Base-by-base conservation (phyloP, 83 land plant genomes). In the Picea engelmannii region DNA sequence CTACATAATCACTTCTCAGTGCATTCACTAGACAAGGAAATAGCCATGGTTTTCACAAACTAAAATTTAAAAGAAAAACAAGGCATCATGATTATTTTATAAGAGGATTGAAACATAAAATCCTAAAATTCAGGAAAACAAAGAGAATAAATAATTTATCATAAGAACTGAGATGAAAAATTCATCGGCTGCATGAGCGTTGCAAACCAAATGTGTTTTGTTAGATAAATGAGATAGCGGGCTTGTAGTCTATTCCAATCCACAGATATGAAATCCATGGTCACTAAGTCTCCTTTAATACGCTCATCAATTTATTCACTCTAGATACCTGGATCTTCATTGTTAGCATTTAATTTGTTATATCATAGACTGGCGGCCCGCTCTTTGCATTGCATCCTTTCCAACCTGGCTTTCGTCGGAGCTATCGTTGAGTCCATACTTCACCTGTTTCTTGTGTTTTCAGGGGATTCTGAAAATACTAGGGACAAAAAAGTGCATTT, bases 181-280 rank as follows among this genome's bases (percentile, higher is more conserved):
- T 90, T 93, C 91, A 87, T 84, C 5, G 89, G 90, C 69, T 93
- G 91, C 93, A 93, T 91, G 49, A 93, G 80, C 80, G 84, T 86
- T 83, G 91, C 89, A 67, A 93, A 85, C 89, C 93, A 84, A 21
- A 66, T 68, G 80, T 93, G 95, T 71, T 93, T 89, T 4, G 87
- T 63, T 20, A 88, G 85, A 40, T 87, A 71, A 79, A 93, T 91
- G 58, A 91, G 90, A 2, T 87, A 84, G 13, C 89, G 88, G 42
- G 84, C 85, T 82, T 87, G 88, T 86, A 90, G 82, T 62, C 77
- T 89, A 70, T 84, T 91, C 95, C 95, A 93, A 67, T 93, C 91
- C 84, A 93, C 62, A 81, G 85, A 84, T 15, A 66, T 86, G 75
- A 89, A 62, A 65, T 89, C 87, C 25, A 82, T 82, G 12, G 88